phyloP scores from a whole-genome alignment of 1,284 basidiomycete species.

The Apiotrichum laibachii region DNA sequence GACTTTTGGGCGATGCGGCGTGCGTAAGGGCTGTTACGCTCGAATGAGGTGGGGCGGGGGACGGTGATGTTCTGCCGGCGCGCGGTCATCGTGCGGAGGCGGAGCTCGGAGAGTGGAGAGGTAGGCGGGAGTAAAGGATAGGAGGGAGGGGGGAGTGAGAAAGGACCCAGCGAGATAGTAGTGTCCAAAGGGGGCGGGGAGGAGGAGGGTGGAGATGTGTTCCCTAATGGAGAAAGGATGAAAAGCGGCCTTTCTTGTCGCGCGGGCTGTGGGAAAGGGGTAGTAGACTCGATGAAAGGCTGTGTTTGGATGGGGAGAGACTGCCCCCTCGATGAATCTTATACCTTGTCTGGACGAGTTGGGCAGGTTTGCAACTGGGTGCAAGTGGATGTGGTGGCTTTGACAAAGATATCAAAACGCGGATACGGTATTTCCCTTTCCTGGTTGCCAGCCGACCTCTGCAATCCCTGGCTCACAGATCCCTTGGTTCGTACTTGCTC shows the following conservation, averaged over 20 bases:
- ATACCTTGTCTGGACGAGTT: not conserved
- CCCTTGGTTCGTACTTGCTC: too few relatives aligned
- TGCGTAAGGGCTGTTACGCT: constrained; percentile 1
- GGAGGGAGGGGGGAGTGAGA: not conserved
- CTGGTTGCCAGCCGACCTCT: too few relatives aligned
- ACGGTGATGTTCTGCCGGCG: not conserved
- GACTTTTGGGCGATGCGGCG: not conserved
- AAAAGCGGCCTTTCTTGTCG: not conserved
- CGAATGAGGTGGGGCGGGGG: not conserved
- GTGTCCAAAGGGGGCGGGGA: not conserved
- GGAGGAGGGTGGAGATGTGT: not conserved
- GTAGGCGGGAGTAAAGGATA: not conserved
- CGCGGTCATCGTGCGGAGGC: not conserved
- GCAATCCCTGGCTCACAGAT: too few relatives aligned
- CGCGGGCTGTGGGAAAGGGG: not conserved
- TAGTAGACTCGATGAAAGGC: not conserved
- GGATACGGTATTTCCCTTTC: not conserved
- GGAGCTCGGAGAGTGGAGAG: not conserved
- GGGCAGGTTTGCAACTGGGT: not conserved
- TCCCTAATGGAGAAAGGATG: not conserved
- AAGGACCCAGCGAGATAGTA: not conserved
- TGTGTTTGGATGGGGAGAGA: not conserved
- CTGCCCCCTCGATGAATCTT: not conserved
- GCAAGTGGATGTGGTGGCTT: not conserved
- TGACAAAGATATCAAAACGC: not conserved